phyloP scores from a whole-genome alignment of 352 stramenopile genomes.

The Blastocystis sp. region DNA sequence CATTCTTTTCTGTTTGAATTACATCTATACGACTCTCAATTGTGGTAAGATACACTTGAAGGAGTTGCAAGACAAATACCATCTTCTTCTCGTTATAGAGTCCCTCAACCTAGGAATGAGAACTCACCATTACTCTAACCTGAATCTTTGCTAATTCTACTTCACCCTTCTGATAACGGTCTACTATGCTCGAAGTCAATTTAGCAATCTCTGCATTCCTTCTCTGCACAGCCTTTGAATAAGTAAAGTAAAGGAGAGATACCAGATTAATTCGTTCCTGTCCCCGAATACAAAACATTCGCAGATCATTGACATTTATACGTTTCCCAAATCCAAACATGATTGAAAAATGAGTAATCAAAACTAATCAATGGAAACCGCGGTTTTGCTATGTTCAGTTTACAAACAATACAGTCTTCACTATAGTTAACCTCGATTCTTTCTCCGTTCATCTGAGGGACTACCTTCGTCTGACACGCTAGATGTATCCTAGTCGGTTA shows the following conservation, averaged over 20 bases:
- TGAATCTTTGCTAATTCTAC: constrained; percentile 22
- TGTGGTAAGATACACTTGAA: not conserved
- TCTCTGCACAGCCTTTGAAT: not conserved
- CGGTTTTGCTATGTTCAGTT: not conserved
- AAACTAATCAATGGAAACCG: not conserved
- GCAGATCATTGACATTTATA: not conserved
- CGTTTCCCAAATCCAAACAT: not conserved
- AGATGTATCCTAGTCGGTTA: not conserved
- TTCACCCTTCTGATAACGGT: not conserved
- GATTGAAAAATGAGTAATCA: not conserved
- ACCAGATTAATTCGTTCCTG: not conserved
- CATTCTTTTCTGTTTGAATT: not conserved
- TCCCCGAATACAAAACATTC: not conserved
- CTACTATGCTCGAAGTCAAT: not conserved
- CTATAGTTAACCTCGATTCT: not conserved
- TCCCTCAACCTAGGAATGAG: not conserved
- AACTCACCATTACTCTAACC: not conserved
- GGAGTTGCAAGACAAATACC: not conserved
- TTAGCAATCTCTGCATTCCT: not conserved
- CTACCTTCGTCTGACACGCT: not conserved
- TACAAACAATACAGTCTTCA: not conserved
- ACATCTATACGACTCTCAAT: not conserved
- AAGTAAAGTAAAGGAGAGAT: not conserved
- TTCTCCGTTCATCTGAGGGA: not conserved
- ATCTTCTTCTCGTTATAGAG: not conserved